Evolutionary conservation across 78 protist species (phyloP).

Genomic region (Cavenderia fasciculata): DNA sequence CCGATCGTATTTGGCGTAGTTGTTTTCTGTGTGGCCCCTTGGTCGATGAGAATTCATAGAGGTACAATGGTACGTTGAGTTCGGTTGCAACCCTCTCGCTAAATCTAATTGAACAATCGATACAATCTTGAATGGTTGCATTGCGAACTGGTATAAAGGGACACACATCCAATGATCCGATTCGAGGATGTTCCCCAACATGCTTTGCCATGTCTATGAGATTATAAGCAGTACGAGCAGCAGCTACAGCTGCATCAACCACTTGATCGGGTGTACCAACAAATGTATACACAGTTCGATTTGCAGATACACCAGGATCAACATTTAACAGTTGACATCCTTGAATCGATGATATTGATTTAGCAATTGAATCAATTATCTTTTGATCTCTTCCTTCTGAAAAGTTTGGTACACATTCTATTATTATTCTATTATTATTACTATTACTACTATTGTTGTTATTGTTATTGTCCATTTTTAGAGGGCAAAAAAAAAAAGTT

Average conservation of each 20-base stretch:
- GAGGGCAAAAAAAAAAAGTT: too few relatives aligned
- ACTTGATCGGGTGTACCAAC: constrained; percentile 69
- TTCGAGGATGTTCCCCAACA: constrained; percentile 77
- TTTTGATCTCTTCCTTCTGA: constrained; percentile 81
- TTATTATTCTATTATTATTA: too few relatives aligned
- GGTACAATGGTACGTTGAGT: constrained; percentile 55
- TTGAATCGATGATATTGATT: constrained; percentile 46
- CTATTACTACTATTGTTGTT: too few relatives aligned
- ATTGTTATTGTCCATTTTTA: too few relatives aligned
- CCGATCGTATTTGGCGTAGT: constrained; percentile 52
- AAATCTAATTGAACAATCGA: constrained; percentile 33
- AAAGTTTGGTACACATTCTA: constrained; percentile 85
- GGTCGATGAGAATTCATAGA: constrained; percentile 78
- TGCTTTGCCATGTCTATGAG: constrained; percentile 83
- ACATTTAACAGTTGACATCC: constrained; percentile 77
- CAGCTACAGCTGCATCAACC: constrained; percentile 76
- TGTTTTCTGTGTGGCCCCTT: constrained; percentile 37
- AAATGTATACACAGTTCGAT: constrained; percentile 81
- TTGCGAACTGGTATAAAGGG: constrained; percentile 81
- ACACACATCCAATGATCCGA: constrained; percentile 83
- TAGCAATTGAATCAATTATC: constrained; percentile 72
- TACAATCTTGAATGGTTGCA: constrained; percentile 81
- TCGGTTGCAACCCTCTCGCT: constrained; percentile 38
- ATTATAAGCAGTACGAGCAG: constrained; percentile 33
- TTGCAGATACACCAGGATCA: constrained; percentile 82